phyloP scores from a whole-genome alignment of 73 alveolate species.

The Blepharisma stoltei region DNA sequence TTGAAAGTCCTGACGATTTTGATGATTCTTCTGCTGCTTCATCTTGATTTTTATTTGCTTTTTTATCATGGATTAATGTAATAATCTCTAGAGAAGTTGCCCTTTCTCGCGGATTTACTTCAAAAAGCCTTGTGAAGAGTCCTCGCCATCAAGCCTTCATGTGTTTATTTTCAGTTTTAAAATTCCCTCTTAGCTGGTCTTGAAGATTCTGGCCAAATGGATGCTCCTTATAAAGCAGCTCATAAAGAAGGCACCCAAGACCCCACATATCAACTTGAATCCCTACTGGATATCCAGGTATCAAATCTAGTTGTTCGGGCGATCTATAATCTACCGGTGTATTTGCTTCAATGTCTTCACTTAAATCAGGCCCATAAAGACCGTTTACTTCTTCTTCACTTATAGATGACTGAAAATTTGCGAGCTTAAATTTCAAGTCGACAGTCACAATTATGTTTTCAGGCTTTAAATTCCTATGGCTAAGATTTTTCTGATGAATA shows the following conservation, averaged over 20 bases:
- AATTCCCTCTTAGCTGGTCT: slow-evolving; percentile 33
- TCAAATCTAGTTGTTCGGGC: slow-evolving; percentile 33
- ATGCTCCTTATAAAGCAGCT: slow-evolving; percentile 27
- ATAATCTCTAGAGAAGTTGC: neutral
- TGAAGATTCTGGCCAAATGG: slow-evolving; percentile 10
- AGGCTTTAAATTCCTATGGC: slow-evolving; percentile 43
- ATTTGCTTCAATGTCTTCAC: slow-evolving; percentile 33
- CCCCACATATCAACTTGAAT: slow-evolving; percentile 41
- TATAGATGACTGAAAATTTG: slow-evolving; percentile 32
- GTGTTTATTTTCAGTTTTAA: neutral
- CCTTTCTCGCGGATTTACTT: neutral
- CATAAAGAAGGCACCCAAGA: slow-evolving; percentile 35
- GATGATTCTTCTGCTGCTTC: neutral
- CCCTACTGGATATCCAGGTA: slow-evolving; percentile 25
- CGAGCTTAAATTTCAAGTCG: slow-evolving; percentile 31
- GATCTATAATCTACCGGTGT: slow-evolving; percentile 38
- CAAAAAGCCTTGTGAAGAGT: neutral
- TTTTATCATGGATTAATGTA: slow-evolving; percentile 1
- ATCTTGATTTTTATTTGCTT: neutral
- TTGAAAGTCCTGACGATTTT: neutral
- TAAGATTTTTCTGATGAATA: slow-evolving; percentile 26
- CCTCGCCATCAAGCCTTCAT: neutral
- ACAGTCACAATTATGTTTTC: slow-evolving; percentile 35
- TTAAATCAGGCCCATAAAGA: slow-evolving; percentile 23
- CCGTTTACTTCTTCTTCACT: slow-evolving; percentile 15